Evolutionary conservation across 352 stramenopile genomes (phyloP).

Genomic region (Pythium aquatile): DNA sequence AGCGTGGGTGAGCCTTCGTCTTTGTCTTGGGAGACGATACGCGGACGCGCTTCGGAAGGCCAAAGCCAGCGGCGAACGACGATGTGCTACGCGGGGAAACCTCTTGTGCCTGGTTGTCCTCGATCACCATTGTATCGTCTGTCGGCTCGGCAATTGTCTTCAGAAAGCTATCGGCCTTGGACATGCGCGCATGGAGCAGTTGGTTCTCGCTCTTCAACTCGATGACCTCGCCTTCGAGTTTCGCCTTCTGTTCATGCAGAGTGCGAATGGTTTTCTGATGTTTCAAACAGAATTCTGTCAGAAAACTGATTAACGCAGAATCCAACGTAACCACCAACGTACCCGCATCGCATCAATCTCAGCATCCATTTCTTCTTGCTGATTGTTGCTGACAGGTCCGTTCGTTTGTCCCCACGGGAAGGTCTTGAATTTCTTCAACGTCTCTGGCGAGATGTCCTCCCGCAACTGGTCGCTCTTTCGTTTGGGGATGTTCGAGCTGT

Average conservation of each 20-base stretch:
- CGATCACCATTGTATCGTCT: not conserved
- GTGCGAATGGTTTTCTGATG: constrained; percentile 31
- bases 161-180: constrained; percentile 26
- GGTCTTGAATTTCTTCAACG: constrained; percentile 45
- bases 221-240: constrained; percentile 29
- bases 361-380: constrained; percentile 8
- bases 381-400: not conserved
- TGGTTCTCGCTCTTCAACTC: constrained; percentile 32
- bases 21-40: constrained; percentile 15
- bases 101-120: constrained; percentile 1
- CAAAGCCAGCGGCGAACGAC: not conserved
- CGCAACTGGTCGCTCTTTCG: constrained; percentile 39
- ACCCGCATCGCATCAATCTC: constrained; percentile 32
- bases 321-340: not conserved
- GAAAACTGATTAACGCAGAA: no score
- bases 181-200: constrained; percentile 24
- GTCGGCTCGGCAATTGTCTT: constrained; percentile 19
- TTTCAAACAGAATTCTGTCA: not conserved
- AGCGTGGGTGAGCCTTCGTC: not conserved
- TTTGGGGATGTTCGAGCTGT: constrained; percentile 26
- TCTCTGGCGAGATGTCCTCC: constrained; percentile 35
- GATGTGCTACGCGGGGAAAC: not conserved
- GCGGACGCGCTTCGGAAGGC: constrained; percentile 23
- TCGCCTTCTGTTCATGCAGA: constrained; percentile 33
- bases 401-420: constrained; percentile 26